Conservation (phyloP, 2,329 filamentous ascomycete species). For the Fusarium sp. region DNA sequence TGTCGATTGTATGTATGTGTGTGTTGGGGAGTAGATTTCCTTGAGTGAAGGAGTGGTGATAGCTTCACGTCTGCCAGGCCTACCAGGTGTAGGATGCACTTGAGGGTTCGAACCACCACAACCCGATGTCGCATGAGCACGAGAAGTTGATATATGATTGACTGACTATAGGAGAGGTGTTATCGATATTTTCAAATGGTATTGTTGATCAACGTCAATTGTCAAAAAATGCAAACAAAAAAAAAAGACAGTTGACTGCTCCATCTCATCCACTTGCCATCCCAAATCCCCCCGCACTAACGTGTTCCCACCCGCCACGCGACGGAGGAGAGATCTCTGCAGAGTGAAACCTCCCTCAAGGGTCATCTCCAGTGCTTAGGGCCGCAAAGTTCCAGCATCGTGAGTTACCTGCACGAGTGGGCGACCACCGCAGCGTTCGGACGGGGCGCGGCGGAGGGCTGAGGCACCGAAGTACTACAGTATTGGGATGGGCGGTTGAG, state of each 20-base stretch:
- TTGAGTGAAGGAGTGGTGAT: neutral
- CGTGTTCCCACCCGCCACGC: slow-evolving; percentile 76
- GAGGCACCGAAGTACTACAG: slow-evolving; percentile 47
- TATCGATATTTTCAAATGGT: neutral
- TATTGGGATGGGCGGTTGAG: slow-evolving; percentile 59
- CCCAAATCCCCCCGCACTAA: slow-evolving; percentile 67
- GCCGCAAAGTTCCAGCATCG: slow-evolving; percentile 64
- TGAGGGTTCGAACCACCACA: slow-evolving; percentile 7
- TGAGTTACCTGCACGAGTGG: slow-evolving; percentile 74
- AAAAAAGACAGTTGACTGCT: slow-evolving; percentile 59
- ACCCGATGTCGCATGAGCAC: neutral
- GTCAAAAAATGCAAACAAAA: slow-evolving; percentile 43
- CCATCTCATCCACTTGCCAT: slow-evolving; percentile 62
- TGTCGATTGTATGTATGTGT: neutral
- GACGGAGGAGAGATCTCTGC: slow-evolving; percentile 76
- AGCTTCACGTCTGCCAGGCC: neutral
- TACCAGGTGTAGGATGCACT: too few species aligned
- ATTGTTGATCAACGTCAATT: rapidly evolving
- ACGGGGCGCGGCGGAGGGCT: slow-evolving; percentile 69
- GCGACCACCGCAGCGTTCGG: slow-evolving; percentile 73
- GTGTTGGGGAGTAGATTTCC: too few species aligned
- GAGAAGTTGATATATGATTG: neutral
- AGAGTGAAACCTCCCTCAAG: slow-evolving; percentile 79
- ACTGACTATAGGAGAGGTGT: neutral
- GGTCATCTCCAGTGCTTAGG: slow-evolving; percentile 75